Base-by-base conservation (phyloP, 2,329 filamentous ascomycete genomes). In the Dactylonectria estremocensis region DNA sequence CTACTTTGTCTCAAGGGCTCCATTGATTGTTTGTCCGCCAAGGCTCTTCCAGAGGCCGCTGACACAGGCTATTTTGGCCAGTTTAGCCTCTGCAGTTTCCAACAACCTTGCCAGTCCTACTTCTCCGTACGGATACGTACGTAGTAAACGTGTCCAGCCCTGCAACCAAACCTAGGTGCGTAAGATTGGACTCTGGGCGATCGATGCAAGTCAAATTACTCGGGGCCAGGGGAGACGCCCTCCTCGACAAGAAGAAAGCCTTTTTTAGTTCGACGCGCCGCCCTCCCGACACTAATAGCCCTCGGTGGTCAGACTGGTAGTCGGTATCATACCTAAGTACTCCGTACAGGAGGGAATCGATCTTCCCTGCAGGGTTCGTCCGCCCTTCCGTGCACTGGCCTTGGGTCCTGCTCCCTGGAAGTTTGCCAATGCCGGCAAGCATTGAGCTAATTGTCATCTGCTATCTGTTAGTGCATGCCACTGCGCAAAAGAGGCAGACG, bases 201-300 rank as follows among this genome's bases (percentile, higher is more conserved):
- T 69, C 70, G 61, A 67, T 76, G 72, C 74, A 70, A 62, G 68
- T 74, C 74, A 76, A 74, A 76, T 75, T 76, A 62, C 58, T 58
- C 48, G 56, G 60, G 33, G 24, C 69, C 37, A 64, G 69, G 66
- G 70, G 56, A 56, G 33, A 69, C 45, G 60, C 40, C 68, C 61
- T 40, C 64, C 69, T 62, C 60, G 33, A 57, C 57, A 52, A 64
- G 35, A 61, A 61, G 45, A 48, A 48, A 45, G 43, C 66, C 64
- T 69, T 72, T 75, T 73, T 74, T 73, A 70, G 71, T 67, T 66
- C 57, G 14, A n/a, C 40, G 35, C 35, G 40, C 40, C 40, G 40
- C 16, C 40, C 37, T 43, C 37, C 40, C 40, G 40, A 43, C 16
- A n/a, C 40, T 43, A 43, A 43, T 28, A 28, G 7, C 40, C 40